Base-by-base conservation (phyloP, 2,329 filamentous ascomycete genomes). In the Penicillium occitanis region DNA sequence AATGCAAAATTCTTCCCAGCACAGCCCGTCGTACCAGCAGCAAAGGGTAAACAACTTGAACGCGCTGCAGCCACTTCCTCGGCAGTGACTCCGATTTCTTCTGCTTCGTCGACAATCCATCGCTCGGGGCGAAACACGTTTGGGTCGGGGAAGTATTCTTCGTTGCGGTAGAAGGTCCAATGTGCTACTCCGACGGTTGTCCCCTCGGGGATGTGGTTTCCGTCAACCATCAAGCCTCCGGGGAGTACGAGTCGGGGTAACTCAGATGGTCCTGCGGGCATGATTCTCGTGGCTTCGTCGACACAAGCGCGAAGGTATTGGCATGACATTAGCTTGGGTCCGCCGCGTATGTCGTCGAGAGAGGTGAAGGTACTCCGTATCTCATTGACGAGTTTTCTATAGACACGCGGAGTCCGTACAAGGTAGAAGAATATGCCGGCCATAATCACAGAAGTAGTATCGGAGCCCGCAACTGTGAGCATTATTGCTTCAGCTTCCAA, bases 371-470 rank as follows among this genome's bases (percentile, higher is more conserved):
- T 63, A 25, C 14, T 42, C 17, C 19, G 6, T 2, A 63, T 63
- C 22, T 53, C 61, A 28, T 53, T 22, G 14, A 53, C 46, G 2
- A 63, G 61, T 6, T 63, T 63, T 1, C 28, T 13, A 28, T 53
- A 53, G 3, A 42, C 48, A 13, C 48, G 44, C 33, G 48, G 50
- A 1, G 50, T 57, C 3, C 50, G 48, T 3, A 57, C 50, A 46
- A 64, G 13, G 14, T 61, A 65, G 63, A 65, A 65, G 10, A 65
- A 61, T 5, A 61, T 19, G 2, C 55, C 63, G 2, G 57, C 19
- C 44, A 61, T 48, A 6, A 37, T 53, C 2, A 53, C 59, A 6
- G 63, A 48, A 1, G 63, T 61, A 1, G 63, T 65, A 53, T 65
- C 57, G 19, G 63, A 60, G 11, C 63, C 63, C 3, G 63, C 63